Evolutionary conservation across 805 yeast species (phyloP), one percentile per base, ranked within the genome.

Genomic region (Schwanniomyces yamadae): DNA sequence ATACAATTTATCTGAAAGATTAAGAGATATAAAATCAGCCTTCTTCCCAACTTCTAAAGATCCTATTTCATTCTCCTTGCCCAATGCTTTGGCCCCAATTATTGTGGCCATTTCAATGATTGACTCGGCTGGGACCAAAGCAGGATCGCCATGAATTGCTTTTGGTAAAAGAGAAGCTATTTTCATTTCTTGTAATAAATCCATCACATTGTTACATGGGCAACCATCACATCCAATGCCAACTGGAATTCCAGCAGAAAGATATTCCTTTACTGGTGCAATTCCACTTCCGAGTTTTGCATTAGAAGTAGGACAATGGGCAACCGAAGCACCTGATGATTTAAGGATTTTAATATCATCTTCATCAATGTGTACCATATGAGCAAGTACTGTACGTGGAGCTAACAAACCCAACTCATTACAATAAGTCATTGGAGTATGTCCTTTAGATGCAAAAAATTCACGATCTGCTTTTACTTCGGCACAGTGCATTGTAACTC

Each of bases 141-240:
- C 38, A 10, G 51, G 50, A 22, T 45, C 52, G 10, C 52, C 46
- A 22, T 48, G 49, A 2, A 49, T 37, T 3, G 54, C 54, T 28
- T 48, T 49, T 6, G 52, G 52, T 23, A 47, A 34, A 23, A 49
- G 39, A 7, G 51, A 36, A 3, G 51, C 53, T 13, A 47, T 21
- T 23, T 47, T 48, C 51, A 48, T 48, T 30, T 47, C 53, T 31
- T 45, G 53, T 23, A 47, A 34, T 25, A 47, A 43, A 22, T 48
- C 50, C 51, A 47, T 48, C 17, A 41, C 48, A 30, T 45, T 48
- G 34, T 48, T 47, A 18, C 51, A 48, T 1, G 50, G 53, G 26
- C 48, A 46, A 1, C 53, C 50, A 22, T 48, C 53, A 25, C 53
- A 48, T 3, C 53, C 53, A 21, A 48, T 36, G 4, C 51, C 53